Conservation (phyloP, 768 basidiomycete genomes). For the Lentinula edodes region DNA sequence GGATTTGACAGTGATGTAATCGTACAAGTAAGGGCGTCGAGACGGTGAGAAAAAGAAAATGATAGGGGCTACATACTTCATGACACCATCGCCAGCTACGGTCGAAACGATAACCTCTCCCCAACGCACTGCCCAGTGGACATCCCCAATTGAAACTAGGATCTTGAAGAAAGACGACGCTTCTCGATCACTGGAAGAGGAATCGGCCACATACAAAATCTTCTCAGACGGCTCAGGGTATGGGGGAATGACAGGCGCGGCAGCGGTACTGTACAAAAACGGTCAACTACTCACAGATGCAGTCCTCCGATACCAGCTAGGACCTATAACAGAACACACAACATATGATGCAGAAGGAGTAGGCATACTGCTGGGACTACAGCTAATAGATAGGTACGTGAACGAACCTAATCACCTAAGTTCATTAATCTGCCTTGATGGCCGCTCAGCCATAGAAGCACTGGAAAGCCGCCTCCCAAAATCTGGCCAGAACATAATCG, state of each 20-base stretch:
- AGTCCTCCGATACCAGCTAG: neutral
- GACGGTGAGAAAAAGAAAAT: too few species aligned
- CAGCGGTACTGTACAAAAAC: neutral
- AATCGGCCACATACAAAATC: neutral
- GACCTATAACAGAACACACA: neutral
- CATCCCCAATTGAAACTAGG: neutral
- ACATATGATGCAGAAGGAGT: neutral
- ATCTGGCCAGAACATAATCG: neutral
- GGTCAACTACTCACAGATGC: neutral
- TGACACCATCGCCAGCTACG: neutral
- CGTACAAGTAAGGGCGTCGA: too few species aligned
- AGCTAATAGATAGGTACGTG: neutral
- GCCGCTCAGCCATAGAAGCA: neutral
- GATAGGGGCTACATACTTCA: too few species aligned
- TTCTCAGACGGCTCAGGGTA: constrained; percentile 13
- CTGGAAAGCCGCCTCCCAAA: neutral
- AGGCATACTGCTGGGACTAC: neutral
- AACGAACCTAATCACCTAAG: neutral
- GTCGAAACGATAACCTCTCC: neutral
- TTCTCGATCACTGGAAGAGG: neutral
- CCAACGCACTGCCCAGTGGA: neutral
- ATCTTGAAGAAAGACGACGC: neutral
- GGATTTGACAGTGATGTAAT: too few species aligned
- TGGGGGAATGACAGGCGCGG: constrained; percentile 3
- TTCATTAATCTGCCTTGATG: neutral